These are phyloP conservation scores for Camellia lanceoleosa DNA, from an alignment of 148 eudicot genomes.

Conservation along the genomic window DNA sequence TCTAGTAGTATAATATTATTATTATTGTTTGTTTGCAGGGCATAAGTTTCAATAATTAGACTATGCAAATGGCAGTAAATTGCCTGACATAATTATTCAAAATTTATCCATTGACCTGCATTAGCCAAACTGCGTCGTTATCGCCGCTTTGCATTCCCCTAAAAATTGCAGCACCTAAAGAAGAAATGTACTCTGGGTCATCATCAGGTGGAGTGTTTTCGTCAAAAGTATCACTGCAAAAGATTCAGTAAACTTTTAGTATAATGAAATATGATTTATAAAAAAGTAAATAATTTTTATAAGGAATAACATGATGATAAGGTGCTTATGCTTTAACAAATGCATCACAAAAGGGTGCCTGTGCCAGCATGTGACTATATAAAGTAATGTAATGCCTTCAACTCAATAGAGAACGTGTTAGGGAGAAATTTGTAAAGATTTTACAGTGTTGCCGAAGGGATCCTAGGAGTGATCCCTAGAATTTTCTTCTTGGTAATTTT, in stretches of 20 bases:
- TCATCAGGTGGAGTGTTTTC: constrained; percentile 55
- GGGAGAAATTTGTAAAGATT: no score
- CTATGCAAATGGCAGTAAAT: background rate
- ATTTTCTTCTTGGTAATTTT: no score
- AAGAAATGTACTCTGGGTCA: constrained; percentile 46
- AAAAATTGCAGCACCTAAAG: constrained; percentile 48
- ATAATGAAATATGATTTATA: background rate
- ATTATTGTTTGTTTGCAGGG: background rate
- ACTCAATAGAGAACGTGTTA: no score
- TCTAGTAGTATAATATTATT: background rate
- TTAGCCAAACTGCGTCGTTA: constrained; percentile 49
- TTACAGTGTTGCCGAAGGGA: no score
- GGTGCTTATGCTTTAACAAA: background rate
- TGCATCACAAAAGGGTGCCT: background rate
- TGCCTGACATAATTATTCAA: background rate
- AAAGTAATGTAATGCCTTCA: no score
- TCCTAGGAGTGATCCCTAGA: no score
- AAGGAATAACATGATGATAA: background rate
- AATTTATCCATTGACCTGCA: constrained; percentile 36
- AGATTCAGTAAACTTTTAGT: constrained; percentile 5
- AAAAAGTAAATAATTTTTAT: background rate
- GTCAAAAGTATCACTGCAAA: constrained; percentile 50
- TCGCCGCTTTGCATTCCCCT: constrained; percentile 57
- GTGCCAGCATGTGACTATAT: background rate
- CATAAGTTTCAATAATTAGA: background rate